Evolutionary conservation across 495 filamentous ascomycete genomes (phyloP), one percentile per base, ranked within the genome.

Genomic region (Aspergillus nanangensis): DNA sequence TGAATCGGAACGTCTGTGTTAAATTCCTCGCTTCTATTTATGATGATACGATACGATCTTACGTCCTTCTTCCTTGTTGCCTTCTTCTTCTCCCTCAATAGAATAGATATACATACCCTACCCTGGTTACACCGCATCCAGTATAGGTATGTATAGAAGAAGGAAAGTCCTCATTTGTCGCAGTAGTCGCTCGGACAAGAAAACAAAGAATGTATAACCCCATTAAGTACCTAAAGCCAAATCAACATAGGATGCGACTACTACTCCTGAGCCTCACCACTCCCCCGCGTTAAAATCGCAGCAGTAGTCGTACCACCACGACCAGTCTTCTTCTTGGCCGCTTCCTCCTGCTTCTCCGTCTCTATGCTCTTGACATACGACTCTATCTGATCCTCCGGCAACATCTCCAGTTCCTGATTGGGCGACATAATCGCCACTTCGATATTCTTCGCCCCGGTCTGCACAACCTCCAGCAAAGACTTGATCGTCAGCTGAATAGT

Each of bases 401-500:
- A 77, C 88, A 96, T 92, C 79, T 97, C 94, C 44, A 98, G 75
- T 11, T 74, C 58, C 74, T 93, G 87, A 37, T 88, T 92, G n/a
- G 93, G 88, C 20, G 90, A 86, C 93, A 98, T 96, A 64, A 98
- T 86, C 23, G 93, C 93, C 55, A 98, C 95, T 72, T 98, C 93
- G 59, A 98, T 98, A 67, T 98, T 98, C 81, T 98, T 98, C 21
- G 93, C 94, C 38, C 93, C 93, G 11, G 93, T 98, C 64, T 98
- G 93, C 47, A 98, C 93, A 40, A 98, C 93, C 72, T 98, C 93
- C 53, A 98, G 73, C 52, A 98, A 77, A 34, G 92, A 96, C 78
- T 97, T 97, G 75, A 97, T 90, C 14, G 93, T 90, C 54, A 98
- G 76, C 65, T 93, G 89, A 66, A 98, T 90, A n/a, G 93, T 96